Percentiles rank a stretch among this genome's conserved stretches.
phyloP scores from a whole-genome alignment of 768 basidiomycete species.

The Psilocybe azurescens region DNA sequence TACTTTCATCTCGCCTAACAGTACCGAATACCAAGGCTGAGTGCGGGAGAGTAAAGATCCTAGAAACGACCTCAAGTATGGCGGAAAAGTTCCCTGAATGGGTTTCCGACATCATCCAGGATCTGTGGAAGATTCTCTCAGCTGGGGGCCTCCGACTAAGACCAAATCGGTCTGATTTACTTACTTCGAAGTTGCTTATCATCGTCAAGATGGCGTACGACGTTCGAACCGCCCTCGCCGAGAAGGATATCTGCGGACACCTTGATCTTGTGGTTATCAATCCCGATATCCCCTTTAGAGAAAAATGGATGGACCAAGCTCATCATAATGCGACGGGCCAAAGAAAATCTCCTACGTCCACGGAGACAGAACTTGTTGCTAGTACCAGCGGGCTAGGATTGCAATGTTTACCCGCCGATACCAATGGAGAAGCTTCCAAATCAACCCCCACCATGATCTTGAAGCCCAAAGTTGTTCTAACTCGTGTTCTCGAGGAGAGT shows the following conservation, averaged over 20 bases:
- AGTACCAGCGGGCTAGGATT: conserved; percentile 28
- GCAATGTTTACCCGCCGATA: conserved; percentile 15
- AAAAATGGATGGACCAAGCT: conserved; percentile 24
- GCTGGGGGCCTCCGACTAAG: conserved; percentile 23
- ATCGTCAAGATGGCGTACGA: conserved; percentile 29
- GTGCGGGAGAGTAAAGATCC: conserved; percentile 24
- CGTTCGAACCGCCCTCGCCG: conserved; percentile 27
- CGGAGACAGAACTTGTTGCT: conserved; percentile 20
- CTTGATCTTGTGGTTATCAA: conserved; percentile 19
- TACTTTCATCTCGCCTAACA: no score
- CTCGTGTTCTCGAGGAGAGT: conserved; percentile 23
- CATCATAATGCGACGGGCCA: conserved; percentile 11
- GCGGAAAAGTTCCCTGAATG: conserved; percentile 21
- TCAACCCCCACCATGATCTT: conserved; percentile 17
- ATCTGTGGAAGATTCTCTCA: conserved; percentile 18
- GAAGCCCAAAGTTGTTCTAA: conserved; percentile 28
- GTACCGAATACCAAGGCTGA: conserved; percentile 10
- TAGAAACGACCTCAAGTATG: conserved; percentile 13
- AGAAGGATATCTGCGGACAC: conserved; percentile 26
- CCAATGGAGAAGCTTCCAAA: neutral
- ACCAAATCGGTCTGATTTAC: conserved; percentile 9
- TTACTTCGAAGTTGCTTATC: conserved; percentile 21
- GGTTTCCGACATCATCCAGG: conserved; percentile 25
- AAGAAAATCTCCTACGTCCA: conserved; percentile 6
- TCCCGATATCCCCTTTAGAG: conserved; percentile 21